Evolutionary conservation across 2,329 filamentous ascomycete genomes (phyloP), one percentile per base, ranked within the genome.

Genomic region (Dothideomycetes sp.): DNA sequence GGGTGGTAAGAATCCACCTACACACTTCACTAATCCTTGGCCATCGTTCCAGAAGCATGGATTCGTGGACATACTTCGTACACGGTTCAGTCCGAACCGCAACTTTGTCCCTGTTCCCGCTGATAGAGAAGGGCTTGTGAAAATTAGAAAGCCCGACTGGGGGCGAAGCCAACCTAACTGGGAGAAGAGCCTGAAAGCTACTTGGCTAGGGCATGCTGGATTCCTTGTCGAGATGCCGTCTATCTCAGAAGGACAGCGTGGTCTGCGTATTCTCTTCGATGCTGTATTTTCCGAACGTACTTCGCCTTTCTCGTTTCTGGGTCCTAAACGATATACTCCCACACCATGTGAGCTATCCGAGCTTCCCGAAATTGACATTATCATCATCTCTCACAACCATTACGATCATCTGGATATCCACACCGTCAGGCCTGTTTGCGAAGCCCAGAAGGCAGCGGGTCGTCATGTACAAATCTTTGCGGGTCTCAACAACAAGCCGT

Each of bases 351-450:
- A 51, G 1, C 47, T 72, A 2, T 56, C 65, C 2, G 68, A 72
- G 14, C 49, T 75, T 3, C 71, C 72, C 0, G 60, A 68, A 2
- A 55, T 74, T 8, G 71, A 76, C 40, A 50, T 68, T 3, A 60
- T 75, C 3, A 55, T 64, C 42, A 71, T 75, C 35, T 70, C 64
- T 39, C 72, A 76, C 50, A 70, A 73, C 46, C 72, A 75, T 48
- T 74, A 73, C 47, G 70, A 75, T 46, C 72, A 75, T 43, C 58
- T 74, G 36, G 69, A 74, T 44, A 53, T 59, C 4, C 55, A 60
- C 14, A 68, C 67, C 0, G 52, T 75, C 30, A 58, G 50, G 42
- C 51, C 58, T 17, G 47, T 69, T 14, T 65, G 64, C 45, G 33
- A 29, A 11, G 47, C 45, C 31, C 56, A 53, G 22, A 58, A 59